Percentiles rank a stretch among this genome's conserved stretches.
phyloP scores from a whole-genome alignment of 495 filamentous ascomycete species.

The Cercophora samala region DNA sequence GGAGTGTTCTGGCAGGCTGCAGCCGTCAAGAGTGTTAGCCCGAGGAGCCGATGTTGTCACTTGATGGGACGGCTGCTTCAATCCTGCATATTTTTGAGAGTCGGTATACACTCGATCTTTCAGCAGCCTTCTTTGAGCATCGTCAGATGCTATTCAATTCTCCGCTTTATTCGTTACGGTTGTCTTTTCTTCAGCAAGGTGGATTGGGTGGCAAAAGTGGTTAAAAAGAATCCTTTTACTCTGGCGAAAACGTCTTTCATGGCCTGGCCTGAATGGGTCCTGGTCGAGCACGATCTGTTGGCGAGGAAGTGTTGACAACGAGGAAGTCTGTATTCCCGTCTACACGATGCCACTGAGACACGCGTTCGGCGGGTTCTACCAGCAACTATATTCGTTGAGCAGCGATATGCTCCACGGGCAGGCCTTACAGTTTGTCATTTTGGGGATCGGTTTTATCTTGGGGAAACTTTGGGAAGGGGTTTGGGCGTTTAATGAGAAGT shows the following conservation, averaged over 20 bases:
- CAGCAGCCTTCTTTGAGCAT: neutral
- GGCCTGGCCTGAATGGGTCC: neutral
- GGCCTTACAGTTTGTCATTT: neutral
- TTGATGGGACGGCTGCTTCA: neutral
- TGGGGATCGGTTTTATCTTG: neutral
- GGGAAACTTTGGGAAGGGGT: neutral
- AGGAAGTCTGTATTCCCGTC: slow-evolving; percentile 18
- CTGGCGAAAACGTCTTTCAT: neutral
- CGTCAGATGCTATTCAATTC: neutral
- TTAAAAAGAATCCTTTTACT: neutral
- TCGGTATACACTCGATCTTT: neutral
- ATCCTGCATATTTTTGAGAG: neutral
- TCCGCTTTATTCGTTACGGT: neutral
- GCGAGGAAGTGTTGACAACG: slow-evolving; percentile 32
- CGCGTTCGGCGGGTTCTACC: neutral
- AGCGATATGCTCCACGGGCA: neutral
- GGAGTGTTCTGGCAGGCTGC: neutral
- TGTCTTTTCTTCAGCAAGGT: neutral
- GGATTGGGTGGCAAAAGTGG: neutral
- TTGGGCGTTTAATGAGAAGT: neutral
- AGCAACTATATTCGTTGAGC: neutral
- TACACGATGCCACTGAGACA: slow-evolving; percentile 28
- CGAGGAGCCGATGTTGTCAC: neutral
- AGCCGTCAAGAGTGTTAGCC: neutral
- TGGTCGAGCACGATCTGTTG: slow-evolving; percentile 6